phyloP scores from a whole-genome alignment of 805 yeast genomes.

The Teunomyces gatunensis region DNA sequence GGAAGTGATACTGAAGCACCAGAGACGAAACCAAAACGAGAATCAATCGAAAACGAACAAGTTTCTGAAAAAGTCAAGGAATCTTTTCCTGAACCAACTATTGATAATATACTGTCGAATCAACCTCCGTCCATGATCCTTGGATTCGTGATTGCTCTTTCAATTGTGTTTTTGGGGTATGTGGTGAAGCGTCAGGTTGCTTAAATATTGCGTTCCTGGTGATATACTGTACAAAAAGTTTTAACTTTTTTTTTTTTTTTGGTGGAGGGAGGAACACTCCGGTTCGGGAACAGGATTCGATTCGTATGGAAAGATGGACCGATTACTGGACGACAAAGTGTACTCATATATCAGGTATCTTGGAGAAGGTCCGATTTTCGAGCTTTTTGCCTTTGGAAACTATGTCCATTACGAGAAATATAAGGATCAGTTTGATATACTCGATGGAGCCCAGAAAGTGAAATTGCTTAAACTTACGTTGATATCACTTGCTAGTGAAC shows the following conservation, averaged over 20 bases:
- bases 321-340: background rate
- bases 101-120: background rate
- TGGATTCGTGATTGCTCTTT: background rate
- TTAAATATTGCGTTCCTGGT: background rate
- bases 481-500: constrained; percentile 19
- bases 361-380: constrained; percentile 11
- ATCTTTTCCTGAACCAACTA: background rate
- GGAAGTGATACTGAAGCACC: background rate
- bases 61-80: background rate
- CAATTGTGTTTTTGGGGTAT: background rate
- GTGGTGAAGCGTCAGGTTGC: background rate
- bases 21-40: background rate
- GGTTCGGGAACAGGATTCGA: background rate
- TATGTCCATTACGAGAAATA: constrained; percentile 22
- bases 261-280: no score
- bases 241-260: no score
- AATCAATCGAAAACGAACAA: background rate
- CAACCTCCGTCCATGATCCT: background rate
- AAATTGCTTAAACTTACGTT: constrained; percentile 31
- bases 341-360: background rate
- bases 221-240: no score
- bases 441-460: background rate
- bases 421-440: constrained; percentile 8
- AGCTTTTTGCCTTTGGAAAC: constrained; percentile 40
- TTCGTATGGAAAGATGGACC: background rate